These are phyloP conservation scores for Cladosporium sp. DNA, from an alignment of 2,329 filamentous ascomycete genomes.

Conservation along the genomic window DNA sequence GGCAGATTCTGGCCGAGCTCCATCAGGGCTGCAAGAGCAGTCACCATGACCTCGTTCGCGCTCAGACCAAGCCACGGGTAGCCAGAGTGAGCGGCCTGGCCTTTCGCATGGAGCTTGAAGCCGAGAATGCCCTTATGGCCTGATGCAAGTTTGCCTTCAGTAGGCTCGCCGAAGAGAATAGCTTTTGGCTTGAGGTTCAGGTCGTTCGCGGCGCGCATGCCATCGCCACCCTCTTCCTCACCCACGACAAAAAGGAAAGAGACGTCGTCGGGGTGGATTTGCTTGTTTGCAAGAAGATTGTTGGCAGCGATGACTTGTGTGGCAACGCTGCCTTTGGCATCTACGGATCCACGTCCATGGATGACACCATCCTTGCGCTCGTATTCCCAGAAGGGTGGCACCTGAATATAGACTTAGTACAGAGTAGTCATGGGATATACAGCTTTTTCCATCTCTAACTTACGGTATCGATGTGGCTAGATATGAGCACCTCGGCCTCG, in stretches of 20 bases:
- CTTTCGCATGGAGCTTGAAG: slow-evolving; percentile 67
- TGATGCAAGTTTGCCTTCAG: slow-evolving; percentile 79
- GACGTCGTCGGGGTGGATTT: slow-evolving; percentile 46
- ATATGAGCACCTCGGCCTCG: slow-evolving; percentile 63
- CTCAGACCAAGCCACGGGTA: slow-evolving; percentile 89
- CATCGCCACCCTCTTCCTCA: slow-evolving; percentile 78
- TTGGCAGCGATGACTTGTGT: slow-evolving; percentile 70
- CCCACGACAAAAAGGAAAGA: slow-evolving; percentile 69
- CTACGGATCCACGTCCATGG: slow-evolving; percentile 72
- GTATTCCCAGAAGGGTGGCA: slow-evolving; percentile 70
- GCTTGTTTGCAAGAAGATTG: slow-evolving; percentile 46
- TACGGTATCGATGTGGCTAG: slow-evolving; percentile 79
- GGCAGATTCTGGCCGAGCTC: slow-evolving; percentile 67
- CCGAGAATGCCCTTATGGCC: slow-evolving; percentile 86
- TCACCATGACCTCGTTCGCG: slow-evolving; percentile 78
- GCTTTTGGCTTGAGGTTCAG: slow-evolving; percentile 55
- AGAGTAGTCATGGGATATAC: not conserved
- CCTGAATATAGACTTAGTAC: slow-evolving; percentile 1
- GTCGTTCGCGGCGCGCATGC: slow-evolving; percentile 65
- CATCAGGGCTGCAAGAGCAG: slow-evolving; percentile 67
- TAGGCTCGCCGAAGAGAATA: slow-evolving; percentile 90
- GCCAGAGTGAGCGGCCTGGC: slow-evolving; percentile 82
- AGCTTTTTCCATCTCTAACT: slow-evolving; percentile 24
- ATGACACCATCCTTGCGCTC: slow-evolving; percentile 49
- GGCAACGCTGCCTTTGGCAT: slow-evolving; percentile 60